A percentile compares a stretch with the other conserved stretches of the same genome.
Conservation (phyloP, 2,329 filamentous ascomycete species). For the Fusarium musae region DNA sequence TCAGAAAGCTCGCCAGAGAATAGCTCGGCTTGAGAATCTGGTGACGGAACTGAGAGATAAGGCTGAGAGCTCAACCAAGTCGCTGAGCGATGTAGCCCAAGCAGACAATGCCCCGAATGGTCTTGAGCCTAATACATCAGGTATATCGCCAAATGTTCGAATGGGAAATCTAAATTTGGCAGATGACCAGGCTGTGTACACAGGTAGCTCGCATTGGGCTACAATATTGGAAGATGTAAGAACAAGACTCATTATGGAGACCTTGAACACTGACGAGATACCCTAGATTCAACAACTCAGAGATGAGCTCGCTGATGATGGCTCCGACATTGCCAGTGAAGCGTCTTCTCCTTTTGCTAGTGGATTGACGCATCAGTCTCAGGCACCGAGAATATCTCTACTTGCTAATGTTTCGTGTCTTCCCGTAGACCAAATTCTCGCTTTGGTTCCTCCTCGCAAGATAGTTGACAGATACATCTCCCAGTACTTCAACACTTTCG, state of each 20-base stretch:
- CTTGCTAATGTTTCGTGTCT: background rate
- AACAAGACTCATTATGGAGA: background rate
- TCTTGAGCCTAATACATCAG: background rate
- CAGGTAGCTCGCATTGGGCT: slow-evolving; percentile 21
- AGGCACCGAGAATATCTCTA: background rate
- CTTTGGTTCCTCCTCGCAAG: slow-evolving; percentile 23
- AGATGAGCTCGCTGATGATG: slow-evolving; percentile 1
- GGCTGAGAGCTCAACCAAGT: slow-evolving; percentile 1
- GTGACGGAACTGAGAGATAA: slow-evolving; percentile 26
- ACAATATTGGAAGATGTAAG: slow-evolving; percentile 20
- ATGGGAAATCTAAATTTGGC: slow-evolving; percentile 9
- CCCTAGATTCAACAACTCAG: slow-evolving; percentile 8
- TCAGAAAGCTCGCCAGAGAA: slow-evolving; percentile 26
- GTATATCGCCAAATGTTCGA: background rate
- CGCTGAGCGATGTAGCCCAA: background rate
- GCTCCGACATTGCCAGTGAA: background rate
- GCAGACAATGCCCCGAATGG: background rate
- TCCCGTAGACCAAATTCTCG: slow-evolving; percentile 18
- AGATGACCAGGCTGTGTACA: slow-evolving; percentile 7
- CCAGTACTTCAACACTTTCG: slow-evolving; percentile 34
- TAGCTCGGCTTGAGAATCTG: slow-evolving; percentile 30
- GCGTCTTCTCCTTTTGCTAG: background rate
- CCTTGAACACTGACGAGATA: background rate
- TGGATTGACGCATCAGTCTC: background rate
- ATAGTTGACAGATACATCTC: slow-evolving; percentile 34